These are phyloP conservation scores for Auricularia sp. DNA, from an alignment of 768 basidiomycete species.

Conservation along the genomic window DNA sequence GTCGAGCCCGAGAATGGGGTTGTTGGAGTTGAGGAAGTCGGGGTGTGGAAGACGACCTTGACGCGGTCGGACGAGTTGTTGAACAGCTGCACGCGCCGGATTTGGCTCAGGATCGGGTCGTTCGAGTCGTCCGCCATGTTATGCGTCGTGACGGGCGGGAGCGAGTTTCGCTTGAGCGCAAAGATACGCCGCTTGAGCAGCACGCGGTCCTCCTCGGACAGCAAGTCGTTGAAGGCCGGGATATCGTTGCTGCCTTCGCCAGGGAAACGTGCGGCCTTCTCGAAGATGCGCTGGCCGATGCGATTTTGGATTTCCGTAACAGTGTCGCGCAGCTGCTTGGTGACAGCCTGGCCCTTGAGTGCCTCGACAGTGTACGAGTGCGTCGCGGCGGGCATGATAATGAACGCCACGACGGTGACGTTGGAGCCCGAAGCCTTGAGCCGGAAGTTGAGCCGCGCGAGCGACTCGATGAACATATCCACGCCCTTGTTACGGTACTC, in stretches of 20 bases:
- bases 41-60: constrained; percentile 97
- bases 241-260: constrained; percentile 69
- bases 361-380: constrained; percentile 97
- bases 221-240: constrained; percentile 62
- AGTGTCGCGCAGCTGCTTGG: constrained; percentile 91
- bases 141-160: constrained; percentile 96
- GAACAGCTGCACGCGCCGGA: constrained; percentile 89
- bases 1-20: constrained; percentile 92
- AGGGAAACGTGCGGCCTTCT: constrained; percentile 86
- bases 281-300: constrained; percentile 85
- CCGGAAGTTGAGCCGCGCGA: constrained; percentile 73
- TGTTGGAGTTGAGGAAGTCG: constrained; percentile 95
- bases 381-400: constrained; percentile 96
- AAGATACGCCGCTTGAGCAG: constrained; percentile 93
- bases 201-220: constrained; percentile 88
- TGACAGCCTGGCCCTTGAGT: constrained; percentile 94
- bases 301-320: constrained; percentile 92
- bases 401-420: constrained; percentile 90
- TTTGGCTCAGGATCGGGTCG: constrained; percentile 92
- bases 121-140: constrained; percentile 92
- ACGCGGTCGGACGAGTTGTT: constrained; percentile 82
- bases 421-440: constrained; percentile 54
- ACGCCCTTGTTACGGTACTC: constrained; percentile 99
- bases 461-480: constrained; percentile 97
- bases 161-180: constrained; percentile 85